These are phyloP conservation scores for Choiromyces venosus DNA, from an alignment of 495 filamentous ascomycete genomes.

Conservation along the genomic window DNA sequence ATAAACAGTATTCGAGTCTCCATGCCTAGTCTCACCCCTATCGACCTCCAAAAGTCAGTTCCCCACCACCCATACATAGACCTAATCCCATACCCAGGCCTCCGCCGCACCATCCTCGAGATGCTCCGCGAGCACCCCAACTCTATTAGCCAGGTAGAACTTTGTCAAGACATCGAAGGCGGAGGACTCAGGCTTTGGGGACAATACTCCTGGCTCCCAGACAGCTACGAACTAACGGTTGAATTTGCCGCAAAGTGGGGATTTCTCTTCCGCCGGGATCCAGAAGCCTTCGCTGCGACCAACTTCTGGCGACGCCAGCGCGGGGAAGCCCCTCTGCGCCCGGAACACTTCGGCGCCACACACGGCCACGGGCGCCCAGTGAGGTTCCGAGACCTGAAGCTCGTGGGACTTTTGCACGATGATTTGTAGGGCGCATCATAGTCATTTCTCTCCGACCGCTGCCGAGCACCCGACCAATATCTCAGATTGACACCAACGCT, in stretches of 20 bases:
- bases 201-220: conserved; percentile 19
- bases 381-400: conserved; percentile 9
- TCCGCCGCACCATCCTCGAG: conserved; percentile 19
- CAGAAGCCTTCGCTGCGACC: conserved; percentile 14
- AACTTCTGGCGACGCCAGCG: conserved; percentile 20
- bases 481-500: neutral
- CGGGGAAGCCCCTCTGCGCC: conserved; percentile 4
- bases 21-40: conserved; percentile 18
- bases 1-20: conserved; percentile 6
- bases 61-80: conserved; percentile 37
- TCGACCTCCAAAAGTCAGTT: conserved; percentile 21
- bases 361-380: neutral
- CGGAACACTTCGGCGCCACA: conserved; percentile 12
- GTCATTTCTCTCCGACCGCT: neutral
- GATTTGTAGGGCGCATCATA: neutral
- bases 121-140: conserved; percentile 15
- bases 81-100: conserved; percentile 28
- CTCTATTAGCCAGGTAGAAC: conserved; percentile 20
- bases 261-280: conserved; percentile 15
- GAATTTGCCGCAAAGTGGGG: conserved; percentile 26
- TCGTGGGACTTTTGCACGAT: conserved; percentile 9
- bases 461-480: neutral
- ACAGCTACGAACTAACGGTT: conserved; percentile 23
- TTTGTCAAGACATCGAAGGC: conserved; percentile 23
- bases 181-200: conserved; percentile 28